Base-by-base conservation (phyloP, 2,329 filamentous ascomycete species). In the Exophiala aquamarina region DNA sequence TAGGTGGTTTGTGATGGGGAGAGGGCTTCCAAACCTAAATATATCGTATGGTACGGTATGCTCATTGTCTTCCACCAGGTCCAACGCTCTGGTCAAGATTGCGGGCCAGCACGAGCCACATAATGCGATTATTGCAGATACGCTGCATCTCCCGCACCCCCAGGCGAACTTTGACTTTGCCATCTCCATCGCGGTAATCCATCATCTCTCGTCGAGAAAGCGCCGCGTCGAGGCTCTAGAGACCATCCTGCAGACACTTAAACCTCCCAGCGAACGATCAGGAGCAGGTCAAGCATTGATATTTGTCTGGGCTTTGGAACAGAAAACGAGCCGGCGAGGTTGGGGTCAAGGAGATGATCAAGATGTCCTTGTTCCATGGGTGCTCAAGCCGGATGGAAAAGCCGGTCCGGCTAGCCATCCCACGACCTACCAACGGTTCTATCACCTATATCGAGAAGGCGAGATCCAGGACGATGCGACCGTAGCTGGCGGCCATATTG, bases 351-450 rank as follows among this genome's bases (percentile, higher is more conserved):
- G 83, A 15, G 81, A 85, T 52, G 79, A 86, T 57, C 92, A 97
- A 73, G 93, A 98, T 71, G 83, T 93, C 52, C 86, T 97, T 72
- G 93, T 98, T 38, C 91, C 93, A 11, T 98, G 93, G 93, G 89
- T 97, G 18, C 80, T 91, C 68, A 75, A 73, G 59, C 44, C 39
- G 2, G 40, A 44, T n/a, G 23, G 37, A n/a, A 26, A 39, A 19
- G 56, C 57, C 17, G 57, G 36, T 26, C 32, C 50, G 21, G 43
- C 61, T 35, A 59, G 64, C 19, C 56, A 63, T 42, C 58, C 62
- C 44, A 68, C 68, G 11, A 89, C 83, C 1, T 95, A 87, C 64
- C 83, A 95, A 66, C 80, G 93, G 42, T 98, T 95, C 66, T 98
- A 98, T 66, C 93, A 98, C 69, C 74, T 98, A 19, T 98, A 95